A percentile compares a stretch with the other conserved stretches of the same genome.
These are phyloP conservation scores for Parachaetomium inaequale DNA, from an alignment of 495 filamentous ascomycete species.

Conservation along the genomic window DNA sequence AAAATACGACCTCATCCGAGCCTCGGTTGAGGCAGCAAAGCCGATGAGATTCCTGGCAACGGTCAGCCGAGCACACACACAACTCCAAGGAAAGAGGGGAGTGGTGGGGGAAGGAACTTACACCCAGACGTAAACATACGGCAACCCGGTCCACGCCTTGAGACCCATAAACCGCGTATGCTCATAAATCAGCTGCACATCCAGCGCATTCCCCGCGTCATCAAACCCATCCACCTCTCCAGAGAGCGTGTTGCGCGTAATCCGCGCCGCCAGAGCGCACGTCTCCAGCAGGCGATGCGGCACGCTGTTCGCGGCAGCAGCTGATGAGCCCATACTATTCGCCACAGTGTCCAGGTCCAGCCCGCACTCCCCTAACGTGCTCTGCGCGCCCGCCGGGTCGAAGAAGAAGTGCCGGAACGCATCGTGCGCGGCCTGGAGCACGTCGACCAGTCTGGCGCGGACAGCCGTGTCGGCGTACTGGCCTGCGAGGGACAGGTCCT, in stretches of 20 bases:
- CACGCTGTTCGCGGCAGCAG: not conserved
- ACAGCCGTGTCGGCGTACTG: not conserved
- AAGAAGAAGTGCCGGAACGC: not conserved
- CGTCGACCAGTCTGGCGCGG: not conserved
- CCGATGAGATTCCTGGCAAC: not conserved
- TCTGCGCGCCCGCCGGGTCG: not conserved
- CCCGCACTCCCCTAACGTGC: not conserved
- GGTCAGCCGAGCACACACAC: not conserved
- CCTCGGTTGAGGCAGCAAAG: not conserved
- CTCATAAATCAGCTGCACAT: not conserved
- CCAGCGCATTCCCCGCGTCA: not conserved
- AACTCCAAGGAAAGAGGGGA: not conserved
- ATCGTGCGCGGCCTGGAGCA: not conserved
- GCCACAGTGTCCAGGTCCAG: not conserved
- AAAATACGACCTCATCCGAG: not conserved
- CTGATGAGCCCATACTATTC: too few species aligned
- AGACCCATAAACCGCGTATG: not conserved
- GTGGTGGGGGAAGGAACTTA: not conserved
- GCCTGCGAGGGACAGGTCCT: not conserved
- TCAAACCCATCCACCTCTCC: not conserved
- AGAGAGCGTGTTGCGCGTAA: not conserved
- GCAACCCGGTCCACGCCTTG: constrained; percentile 7
- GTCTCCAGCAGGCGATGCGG: not conserved
- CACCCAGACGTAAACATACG: constrained; percentile 7
- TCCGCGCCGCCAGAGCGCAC: not conserved